A percentile compares a stretch with the other conserved stretches of the same genome.
phyloP scores from a whole-genome alignment of 805 yeast genomes.

The Lipomyces sp. region DNA sequence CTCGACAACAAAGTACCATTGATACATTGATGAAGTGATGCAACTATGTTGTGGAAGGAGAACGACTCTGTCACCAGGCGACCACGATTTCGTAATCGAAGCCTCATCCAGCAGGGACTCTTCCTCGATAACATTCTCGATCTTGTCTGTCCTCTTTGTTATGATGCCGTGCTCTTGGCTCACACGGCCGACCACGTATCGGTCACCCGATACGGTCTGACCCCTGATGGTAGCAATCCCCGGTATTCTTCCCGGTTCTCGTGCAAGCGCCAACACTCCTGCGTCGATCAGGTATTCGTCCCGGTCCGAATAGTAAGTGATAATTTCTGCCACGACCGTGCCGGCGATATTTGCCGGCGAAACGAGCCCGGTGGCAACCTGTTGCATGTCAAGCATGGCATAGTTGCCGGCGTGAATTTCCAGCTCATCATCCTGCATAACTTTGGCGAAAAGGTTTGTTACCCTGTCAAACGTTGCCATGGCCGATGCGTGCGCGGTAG shows the following conservation, averaged over 20 bases:
- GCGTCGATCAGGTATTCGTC: slow-evolving; percentile 72
- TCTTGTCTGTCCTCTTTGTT: slow-evolving; percentile 49
- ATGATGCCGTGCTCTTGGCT: slow-evolving; percentile 83
- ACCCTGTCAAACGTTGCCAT: neutral
- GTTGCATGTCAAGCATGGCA: slow-evolving; percentile 74
- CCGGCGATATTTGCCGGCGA: slow-evolving; percentile 54
- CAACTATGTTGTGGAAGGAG: slow-evolving; percentile 75
- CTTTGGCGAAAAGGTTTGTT: neutral
- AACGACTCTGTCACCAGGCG: slow-evolving; percentile 56
- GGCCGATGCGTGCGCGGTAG: slow-evolving; percentile 60
- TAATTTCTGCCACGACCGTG: slow-evolving; percentile 61
- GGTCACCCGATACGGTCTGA: slow-evolving; percentile 45
- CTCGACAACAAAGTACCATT: slow-evolving; percentile 61
- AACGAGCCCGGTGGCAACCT: slow-evolving; percentile 69
- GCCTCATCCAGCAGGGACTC: neutral
- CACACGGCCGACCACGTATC: slow-evolving; percentile 69
- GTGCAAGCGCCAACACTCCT: slow-evolving; percentile 71
- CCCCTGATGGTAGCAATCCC: slow-evolving; percentile 39
- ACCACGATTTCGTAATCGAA: slow-evolving; percentile 50
- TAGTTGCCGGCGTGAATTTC: slow-evolving; percentile 87
- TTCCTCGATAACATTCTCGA: slow-evolving; percentile 36
- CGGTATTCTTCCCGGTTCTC: slow-evolving; percentile 59
- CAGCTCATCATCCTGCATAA: slow-evolving; percentile 49
- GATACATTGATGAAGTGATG: slow-evolving; percentile 66
- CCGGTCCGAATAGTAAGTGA: slow-evolving; percentile 63